Conservation (phyloP, 768 basidiomycete species). For the Russula sp. region DNA sequence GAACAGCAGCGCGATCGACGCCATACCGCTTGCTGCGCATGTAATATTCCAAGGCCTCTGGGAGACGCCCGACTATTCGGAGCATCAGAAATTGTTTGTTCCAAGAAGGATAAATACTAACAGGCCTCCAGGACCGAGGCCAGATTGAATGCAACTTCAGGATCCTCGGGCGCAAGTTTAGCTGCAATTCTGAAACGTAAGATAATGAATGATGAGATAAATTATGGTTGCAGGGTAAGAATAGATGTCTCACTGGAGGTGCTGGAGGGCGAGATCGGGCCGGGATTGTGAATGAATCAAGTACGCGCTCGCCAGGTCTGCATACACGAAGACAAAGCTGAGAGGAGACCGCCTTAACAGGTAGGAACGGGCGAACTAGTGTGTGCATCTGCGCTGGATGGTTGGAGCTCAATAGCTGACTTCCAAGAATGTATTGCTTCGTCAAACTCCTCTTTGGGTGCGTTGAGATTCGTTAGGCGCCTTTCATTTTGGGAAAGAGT, state of each 20-base stretch:
- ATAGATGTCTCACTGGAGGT: conserved; percentile 53
- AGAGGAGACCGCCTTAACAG: conserved; percentile 21
- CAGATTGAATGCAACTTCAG: conserved; percentile 88
- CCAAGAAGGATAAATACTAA: conserved; percentile 32
- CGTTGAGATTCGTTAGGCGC: conserved; percentile 1
- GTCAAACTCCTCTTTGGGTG: conserved; percentile 70
- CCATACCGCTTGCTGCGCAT: conserved; percentile 71
- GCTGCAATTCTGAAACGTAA: conserved; percentile 60
- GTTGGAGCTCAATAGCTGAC: conserved; percentile 74
- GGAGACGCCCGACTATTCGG: conserved; percentile 61
- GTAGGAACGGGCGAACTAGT: conserved; percentile 52
- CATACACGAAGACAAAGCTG: conserved; percentile 23
- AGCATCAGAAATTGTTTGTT: conserved; percentile 6
- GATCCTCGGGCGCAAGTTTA: conserved; percentile 81
- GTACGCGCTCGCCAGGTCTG: conserved; percentile 87
- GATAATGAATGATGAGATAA: conserved; percentile 25
- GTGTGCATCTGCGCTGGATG: conserved; percentile 80
- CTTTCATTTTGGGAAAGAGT: conserved; percentile 9
- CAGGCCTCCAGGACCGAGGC: conserved; percentile 88
- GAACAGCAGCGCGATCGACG: conserved; percentile 74
- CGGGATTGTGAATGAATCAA: conserved; percentile 73
- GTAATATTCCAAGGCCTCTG: conserved; percentile 78
- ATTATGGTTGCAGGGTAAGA: conserved; percentile 26
- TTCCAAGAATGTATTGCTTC: conserved; percentile 84
- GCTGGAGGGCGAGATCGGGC: conserved; percentile 82